phyloP scores from a whole-genome alignment of 2,329 filamentous ascomycete species.

The Cytospora chrysosperma region DNA sequence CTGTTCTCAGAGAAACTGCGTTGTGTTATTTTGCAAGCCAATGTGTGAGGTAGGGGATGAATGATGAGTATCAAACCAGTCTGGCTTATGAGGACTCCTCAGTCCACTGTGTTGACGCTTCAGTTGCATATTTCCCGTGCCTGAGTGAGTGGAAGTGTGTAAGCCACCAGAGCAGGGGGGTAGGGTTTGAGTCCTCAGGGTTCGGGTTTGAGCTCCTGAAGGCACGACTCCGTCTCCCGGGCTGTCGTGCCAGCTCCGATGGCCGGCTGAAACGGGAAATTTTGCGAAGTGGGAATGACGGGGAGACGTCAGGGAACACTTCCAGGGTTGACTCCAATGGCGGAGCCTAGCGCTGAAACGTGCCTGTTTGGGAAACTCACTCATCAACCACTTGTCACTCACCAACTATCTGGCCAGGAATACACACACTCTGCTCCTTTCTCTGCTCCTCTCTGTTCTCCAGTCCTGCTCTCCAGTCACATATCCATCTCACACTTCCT shows the following conservation, averaged over 20 bases:
- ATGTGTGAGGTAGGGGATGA: no score
- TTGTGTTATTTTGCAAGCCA: neutral
- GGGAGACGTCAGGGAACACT: neutral
- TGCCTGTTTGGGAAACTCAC: slow-evolving; percentile 13
- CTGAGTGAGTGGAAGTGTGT: no score
- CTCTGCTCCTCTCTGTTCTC: neutral
- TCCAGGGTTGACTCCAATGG: slow-evolving; percentile 3
- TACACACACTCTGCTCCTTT: no score
- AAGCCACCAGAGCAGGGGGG: no score
- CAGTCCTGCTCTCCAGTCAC: neutral
- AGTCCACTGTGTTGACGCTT: no score
- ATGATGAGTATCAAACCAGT: no score
- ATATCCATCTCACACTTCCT: neutral
- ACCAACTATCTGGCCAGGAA: neutral
- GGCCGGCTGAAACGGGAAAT: slow-evolving; percentile 20
- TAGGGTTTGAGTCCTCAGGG: neutral
- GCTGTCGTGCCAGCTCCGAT: slow-evolving; percentile 8
- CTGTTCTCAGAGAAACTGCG: neutral
- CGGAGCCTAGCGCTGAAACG: slow-evolving; percentile 16
- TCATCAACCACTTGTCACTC: neutral
- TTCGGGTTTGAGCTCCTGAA: neutral
- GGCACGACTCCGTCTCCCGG: neutral
- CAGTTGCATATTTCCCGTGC: no score
- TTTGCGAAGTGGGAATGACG: slow-evolving; percentile 15
- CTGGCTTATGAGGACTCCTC: no score